phyloP scores from a whole-genome alignment of 352 stramenopile species.

The Elongisporangium undulatum region DNA sequence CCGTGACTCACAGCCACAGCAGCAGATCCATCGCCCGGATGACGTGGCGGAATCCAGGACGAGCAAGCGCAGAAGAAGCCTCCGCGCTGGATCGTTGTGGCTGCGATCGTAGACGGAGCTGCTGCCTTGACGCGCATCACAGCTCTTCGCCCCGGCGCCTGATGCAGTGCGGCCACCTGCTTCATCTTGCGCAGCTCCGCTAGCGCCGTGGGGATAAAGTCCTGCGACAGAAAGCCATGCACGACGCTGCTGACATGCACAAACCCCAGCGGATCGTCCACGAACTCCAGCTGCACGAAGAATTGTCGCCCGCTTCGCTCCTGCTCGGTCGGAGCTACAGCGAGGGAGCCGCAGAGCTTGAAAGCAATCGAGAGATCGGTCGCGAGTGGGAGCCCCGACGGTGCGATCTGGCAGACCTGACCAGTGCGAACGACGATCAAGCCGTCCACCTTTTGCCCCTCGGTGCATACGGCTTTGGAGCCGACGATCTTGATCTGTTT shows the following conservation, averaged over 20 bases:
- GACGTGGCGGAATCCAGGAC: conserved; percentile 40
- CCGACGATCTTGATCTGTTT: conserved; percentile 40
- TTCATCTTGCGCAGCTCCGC: conserved; percentile 1
- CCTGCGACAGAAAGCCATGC: conserved; percentile 47
- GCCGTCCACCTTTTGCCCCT: conserved; percentile 50
- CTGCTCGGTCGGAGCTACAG: conserved; percentile 12
- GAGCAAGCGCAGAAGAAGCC: conserved; percentile 50
- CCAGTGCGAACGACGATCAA: conserved; percentile 48
- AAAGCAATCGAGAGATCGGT: conserved; percentile 48
- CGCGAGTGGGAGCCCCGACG: conserved; percentile 28
- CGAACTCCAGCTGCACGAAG: conserved; percentile 50
- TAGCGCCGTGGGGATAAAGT: conserved; percentile 16
- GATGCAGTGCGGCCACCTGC: background rate
- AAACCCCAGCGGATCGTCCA: conserved; percentile 43
- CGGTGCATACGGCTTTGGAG: conserved; percentile 44
- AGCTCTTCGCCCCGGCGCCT: background rate
- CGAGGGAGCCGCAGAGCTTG: conserved; percentile 37
- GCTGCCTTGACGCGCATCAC: background rate
- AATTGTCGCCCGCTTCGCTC: conserved; percentile 30
- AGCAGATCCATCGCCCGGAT: background rate
- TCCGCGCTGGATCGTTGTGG: conserved; percentile 25
- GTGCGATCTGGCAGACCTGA: conserved; percentile 39
- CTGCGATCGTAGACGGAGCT: conserved; percentile 1
- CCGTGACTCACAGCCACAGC: conserved; percentile 1
- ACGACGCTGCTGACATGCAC: conserved; percentile 32